These are phyloP conservation scores for Nepenthes alata DNA, from an alignment of 179 eudicot species.

Conservation along the genomic window DNA sequence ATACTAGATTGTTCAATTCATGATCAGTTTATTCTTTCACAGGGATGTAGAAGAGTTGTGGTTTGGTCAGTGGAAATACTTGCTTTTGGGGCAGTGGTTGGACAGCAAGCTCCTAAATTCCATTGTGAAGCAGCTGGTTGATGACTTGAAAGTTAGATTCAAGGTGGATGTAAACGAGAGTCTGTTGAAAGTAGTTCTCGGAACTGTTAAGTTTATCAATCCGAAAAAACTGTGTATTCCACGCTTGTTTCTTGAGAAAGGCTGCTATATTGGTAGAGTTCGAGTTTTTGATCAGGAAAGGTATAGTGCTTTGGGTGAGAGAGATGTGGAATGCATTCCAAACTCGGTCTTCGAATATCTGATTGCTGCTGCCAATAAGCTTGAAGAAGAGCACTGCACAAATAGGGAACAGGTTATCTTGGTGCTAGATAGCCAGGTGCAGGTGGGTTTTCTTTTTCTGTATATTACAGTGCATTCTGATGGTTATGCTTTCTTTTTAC, in stretches of 20 bases:
- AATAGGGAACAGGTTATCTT: slow-evolving; percentile 60
- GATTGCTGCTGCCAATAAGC: slow-evolving; percentile 26
- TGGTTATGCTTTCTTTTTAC: too few relatives aligned
- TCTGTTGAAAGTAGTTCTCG: slow-evolving; percentile 34
- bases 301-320: slow-evolving; percentile 11
- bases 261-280: slow-evolving; percentile 41
- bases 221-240: slow-evolving; percentile 29
- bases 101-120: slow-evolving; percentile 30
- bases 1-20: not conserved
- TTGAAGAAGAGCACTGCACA: slow-evolving; percentile 37
- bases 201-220: slow-evolving; percentile 30
- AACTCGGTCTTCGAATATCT: slow-evolving; percentile 19
- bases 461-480: not conserved
- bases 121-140: slow-evolving; percentile 27
- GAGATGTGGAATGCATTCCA: slow-evolving; percentile 22
- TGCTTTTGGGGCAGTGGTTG: slow-evolving; percentile 62
- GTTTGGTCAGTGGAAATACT: slow-evolving; percentile 72
- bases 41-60: slow-evolving; percentile 78
- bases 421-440: slow-evolving; percentile 68
- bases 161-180: slow-evolving; percentile 24
- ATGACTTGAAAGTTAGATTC: slow-evolving; percentile 25
- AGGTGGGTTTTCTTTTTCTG: slow-evolving; percentile 38
- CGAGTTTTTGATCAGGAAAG: slow-evolving; percentile 15
- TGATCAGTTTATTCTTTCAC: slow-evolving; percentile 7
- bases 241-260: slow-evolving; percentile 45